A percentile compares a stretch with the other conserved stretches of the same genome.
These are phyloP conservation scores for Ambrosiella cleistominuta DNA, from an alignment of 2,329 filamentous ascomycete genomes.

Conservation along the genomic window DNA sequence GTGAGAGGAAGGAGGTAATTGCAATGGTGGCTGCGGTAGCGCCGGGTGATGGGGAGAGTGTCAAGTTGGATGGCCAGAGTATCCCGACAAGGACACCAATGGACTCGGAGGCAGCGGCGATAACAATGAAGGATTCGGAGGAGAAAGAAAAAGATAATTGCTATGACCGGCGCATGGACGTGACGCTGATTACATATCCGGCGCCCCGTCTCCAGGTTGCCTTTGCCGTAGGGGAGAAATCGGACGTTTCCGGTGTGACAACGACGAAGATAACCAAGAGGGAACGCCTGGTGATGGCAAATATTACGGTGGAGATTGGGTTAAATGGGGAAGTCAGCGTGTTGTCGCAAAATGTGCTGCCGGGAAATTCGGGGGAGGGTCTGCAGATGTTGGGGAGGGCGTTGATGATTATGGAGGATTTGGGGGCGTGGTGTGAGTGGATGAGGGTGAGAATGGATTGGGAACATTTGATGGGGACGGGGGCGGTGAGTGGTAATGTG, in stretches of 20 bases:
- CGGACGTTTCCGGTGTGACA: neutral
- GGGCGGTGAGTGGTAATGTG: neutral
- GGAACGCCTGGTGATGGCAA: conserved; percentile 17
- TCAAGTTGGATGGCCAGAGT: neutral
- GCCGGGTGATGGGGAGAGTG: neutral
- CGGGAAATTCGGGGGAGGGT: conserved; percentile 5
- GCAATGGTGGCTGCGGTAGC: neutral
- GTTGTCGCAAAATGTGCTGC: conserved; percentile 37
- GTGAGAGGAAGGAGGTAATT: neutral
- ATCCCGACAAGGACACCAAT: neutral
- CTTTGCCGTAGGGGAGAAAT: conserved; percentile 27
- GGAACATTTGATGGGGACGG: neutral
- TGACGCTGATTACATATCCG: conserved; percentile 34
- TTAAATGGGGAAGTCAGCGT: conserved; percentile 42
- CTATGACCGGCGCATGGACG: conserved; percentile 13
- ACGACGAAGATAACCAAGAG: neutral
- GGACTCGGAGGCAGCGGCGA: neutral
- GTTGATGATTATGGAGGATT: conserved; percentile 33
- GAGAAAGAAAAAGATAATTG: neutral
- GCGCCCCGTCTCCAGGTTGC: conserved; percentile 32
- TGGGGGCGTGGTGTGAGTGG: conserved; percentile 37
- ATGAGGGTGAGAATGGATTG: conserved; percentile 24
- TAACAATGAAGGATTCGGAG: neutral
- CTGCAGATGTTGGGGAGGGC: conserved; percentile 26
- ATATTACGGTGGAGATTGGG: conserved; percentile 38